Conservation (phyloP, 805 yeast species). For the Hanseniaspora guilliermondii region DNA sequence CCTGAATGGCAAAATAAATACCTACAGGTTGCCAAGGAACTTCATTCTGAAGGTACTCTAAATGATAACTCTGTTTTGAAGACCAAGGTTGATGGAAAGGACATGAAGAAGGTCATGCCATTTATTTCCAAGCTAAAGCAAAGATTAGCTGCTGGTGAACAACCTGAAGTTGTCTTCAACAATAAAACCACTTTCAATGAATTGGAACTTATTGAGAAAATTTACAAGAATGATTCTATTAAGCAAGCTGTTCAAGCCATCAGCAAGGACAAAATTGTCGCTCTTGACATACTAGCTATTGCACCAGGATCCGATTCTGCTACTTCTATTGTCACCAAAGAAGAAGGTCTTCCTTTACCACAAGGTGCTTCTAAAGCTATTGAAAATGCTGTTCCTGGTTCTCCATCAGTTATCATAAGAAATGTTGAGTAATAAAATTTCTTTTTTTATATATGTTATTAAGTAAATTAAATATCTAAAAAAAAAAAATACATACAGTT, state of each 20-base stretch:
- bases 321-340: constrained; percentile 53
- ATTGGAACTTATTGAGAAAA: constrained; percentile 18
- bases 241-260: constrained; percentile 44
- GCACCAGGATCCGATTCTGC: constrained; percentile 55
- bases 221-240: constrained; percentile 37
- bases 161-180: constrained; percentile 71
- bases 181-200: constrained; percentile 80
- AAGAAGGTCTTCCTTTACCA: constrained; percentile 47
- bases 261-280: constrained; percentile 45
- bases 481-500: not conserved
- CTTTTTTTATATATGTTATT: not conserved
- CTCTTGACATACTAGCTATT: constrained; percentile 49
- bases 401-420: constrained; percentile 70
- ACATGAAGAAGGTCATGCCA: constrained; percentile 97
- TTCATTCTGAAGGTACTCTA: constrained; percentile 52
- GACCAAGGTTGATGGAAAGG: constrained; percentile 58
- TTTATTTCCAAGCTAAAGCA: constrained; percentile 78
- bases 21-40: constrained; percentile 64
- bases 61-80: constrained; percentile 54
- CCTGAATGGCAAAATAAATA: constrained; percentile 87
- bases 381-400: constrained; percentile 83
- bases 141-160: constrained; percentile 50
- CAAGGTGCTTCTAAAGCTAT: constrained; percentile 46
- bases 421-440: constrained; percentile 34
- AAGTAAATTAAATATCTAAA: not conserved